phyloP scores from a whole-genome alignment of 345 rosid species.

The Conringia planisiliqua region DNA sequence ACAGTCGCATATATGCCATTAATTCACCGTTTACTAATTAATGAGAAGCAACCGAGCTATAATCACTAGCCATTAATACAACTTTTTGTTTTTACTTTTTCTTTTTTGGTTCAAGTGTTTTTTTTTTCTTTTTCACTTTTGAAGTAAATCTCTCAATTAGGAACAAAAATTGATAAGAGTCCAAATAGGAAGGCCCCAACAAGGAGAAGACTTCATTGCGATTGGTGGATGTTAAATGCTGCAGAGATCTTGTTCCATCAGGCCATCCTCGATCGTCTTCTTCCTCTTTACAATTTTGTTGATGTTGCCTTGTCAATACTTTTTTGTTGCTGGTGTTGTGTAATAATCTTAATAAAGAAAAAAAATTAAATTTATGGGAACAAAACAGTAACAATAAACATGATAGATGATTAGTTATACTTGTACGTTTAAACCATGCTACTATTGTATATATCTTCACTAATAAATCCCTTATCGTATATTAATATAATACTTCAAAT shows the following conservation, averaged over 20 bases:
- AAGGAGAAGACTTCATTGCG: neutral
- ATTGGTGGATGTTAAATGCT: constrained; percentile 24
- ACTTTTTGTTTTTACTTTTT: neutral
- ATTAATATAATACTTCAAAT: too few relatives aligned
- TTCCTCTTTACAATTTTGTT: constrained; percentile 27
- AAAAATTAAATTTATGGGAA: neutral
- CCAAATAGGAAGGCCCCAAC: constrained; percentile 21
- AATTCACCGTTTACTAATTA: constrained; percentile 24
- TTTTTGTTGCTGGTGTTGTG: constrained; percentile 13
- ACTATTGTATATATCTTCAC: neutral
- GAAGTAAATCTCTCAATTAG: neutral
- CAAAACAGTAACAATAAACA: neutral
- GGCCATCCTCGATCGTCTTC: constrained; percentile 26
- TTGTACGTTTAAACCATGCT: neutral
- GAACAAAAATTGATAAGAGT: neutral
- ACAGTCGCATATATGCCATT: constrained; percentile 1
- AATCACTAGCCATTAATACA: constrained; percentile 21
- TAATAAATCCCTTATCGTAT: too few relatives aligned
- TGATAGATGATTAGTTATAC: neutral
- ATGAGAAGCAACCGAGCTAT: constrained; percentile 24
- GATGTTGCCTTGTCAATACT: constrained; percentile 10
- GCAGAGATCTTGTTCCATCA: constrained; percentile 27
- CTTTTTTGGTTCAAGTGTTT: neutral
- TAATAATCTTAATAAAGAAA: neutral
- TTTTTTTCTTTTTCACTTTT: neutral